Conservation (phyloP, 495 filamentous ascomycete genomes). For the Bombardia bombarda region DNA sequence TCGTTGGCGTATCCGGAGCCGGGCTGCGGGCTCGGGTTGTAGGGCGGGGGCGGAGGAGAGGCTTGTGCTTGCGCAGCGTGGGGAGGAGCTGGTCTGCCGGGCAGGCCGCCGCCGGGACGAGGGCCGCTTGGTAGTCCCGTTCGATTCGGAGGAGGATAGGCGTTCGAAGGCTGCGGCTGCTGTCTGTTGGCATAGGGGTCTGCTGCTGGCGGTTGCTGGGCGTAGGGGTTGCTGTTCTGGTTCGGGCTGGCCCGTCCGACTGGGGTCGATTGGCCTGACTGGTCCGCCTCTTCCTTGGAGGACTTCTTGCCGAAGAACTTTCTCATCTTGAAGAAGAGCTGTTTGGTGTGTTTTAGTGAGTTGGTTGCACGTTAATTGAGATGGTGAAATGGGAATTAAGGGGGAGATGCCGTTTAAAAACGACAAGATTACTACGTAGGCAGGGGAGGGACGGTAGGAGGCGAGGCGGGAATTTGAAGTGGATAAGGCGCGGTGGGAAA, state of each 20-base stretch:
- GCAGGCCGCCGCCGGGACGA: slow-evolving; percentile 12
- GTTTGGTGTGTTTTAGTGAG: slow-evolving; percentile 1
- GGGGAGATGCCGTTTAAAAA: background rate
- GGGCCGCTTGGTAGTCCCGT: slow-evolving; percentile 13
- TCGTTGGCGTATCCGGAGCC: slow-evolving; percentile 47
- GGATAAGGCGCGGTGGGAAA: background rate
- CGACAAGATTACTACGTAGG: too few relatives aligned
- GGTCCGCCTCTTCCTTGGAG: slow-evolving; percentile 54
- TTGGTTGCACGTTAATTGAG: background rate
- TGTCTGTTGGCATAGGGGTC: slow-evolving; percentile 55
- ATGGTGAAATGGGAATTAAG: background rate
- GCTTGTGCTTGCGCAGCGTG: background rate
- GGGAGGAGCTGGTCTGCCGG: slow-evolving; percentile 11
- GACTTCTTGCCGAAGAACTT: slow-evolving; percentile 63
- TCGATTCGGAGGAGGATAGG: slow-evolving; percentile 14
- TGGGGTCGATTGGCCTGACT: slow-evolving; percentile 10
- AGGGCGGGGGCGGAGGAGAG: slow-evolving; percentile 7
- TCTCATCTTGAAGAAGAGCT: slow-evolving; percentile 49
- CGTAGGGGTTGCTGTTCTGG: slow-evolving; percentile 58
- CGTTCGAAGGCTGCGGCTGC: slow-evolving; percentile 30
- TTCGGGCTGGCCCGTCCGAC: too few relatives aligned
- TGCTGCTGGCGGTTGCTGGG: slow-evolving; percentile 47
- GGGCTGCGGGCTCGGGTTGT: slow-evolving; percentile 4
- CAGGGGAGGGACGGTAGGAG: too few relatives aligned
- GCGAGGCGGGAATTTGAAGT: background rate